A percentile compares a stretch with the other conserved stretches of the same genome.
Evolutionary conservation across 805 yeast species (phyloP).

Genomic region (Starmerella ratchasimensis): DNA sequence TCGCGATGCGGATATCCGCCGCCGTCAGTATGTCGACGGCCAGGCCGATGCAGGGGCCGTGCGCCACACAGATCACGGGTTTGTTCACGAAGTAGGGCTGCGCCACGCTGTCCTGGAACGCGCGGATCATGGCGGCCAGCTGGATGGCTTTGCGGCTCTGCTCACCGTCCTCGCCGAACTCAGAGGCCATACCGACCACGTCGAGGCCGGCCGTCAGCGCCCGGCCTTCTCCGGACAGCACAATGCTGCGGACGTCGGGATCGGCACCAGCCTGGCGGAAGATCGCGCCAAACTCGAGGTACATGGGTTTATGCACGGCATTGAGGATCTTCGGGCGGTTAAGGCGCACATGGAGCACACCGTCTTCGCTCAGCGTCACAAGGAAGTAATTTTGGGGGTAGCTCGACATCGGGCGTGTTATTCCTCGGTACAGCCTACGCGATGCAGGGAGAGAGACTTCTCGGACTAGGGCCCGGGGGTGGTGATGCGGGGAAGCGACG

Average conservation of each 20-base stretch:
- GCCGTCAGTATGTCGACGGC: conserved; percentile 55
- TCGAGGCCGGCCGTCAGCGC: conserved; percentile 56
- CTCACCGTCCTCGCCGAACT: conserved; percentile 18
- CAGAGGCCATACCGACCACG: conserved; percentile 26
- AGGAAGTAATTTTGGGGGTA: conserved; percentile 41
- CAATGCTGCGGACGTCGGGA: conserved; percentile 37
- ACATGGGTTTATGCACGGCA: conserved; percentile 41
- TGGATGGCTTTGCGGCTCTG: conserved; percentile 23
- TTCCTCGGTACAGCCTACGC: too few species aligned
- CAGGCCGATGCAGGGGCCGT: conserved; percentile 53
- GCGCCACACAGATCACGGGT: conserved; percentile 52
- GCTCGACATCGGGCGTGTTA: conserved; percentile 13
- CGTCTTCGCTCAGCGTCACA: conserved; percentile 35
- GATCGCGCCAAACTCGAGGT: conserved; percentile 42
- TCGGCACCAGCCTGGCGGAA: conserved; percentile 35
- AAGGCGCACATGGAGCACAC: conserved; percentile 44
- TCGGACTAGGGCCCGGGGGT: too few species aligned
- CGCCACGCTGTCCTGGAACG: conserved; percentile 45
- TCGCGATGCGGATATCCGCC: conserved; percentile 42
- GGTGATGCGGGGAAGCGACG: too few species aligned
- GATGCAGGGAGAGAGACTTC: too few species aligned
- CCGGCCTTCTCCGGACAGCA: conserved; percentile 45
- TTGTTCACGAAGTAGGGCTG: conserved; percentile 23
- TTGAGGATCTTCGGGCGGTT: conserved; percentile 49
- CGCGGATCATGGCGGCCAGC: conserved; percentile 32